Conservation (phyloP, 257 asterid genomes). For the Nicotiana noctiflora region DNA sequence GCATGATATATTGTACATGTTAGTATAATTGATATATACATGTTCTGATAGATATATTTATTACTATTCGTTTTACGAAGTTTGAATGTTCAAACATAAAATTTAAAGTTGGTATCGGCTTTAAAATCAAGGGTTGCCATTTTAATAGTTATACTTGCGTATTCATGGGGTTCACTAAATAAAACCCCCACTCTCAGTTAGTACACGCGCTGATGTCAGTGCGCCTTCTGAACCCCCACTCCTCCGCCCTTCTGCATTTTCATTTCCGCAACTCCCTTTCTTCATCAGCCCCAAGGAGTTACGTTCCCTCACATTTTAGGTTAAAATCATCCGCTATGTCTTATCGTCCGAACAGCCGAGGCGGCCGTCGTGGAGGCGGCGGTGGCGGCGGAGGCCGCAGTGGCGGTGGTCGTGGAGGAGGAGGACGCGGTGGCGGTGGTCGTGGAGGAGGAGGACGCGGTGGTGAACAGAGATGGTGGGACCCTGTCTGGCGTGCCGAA, state of each 20-base stretch:
- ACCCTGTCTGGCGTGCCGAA: conserved; percentile 94
- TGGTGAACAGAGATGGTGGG: conserved; percentile 99
- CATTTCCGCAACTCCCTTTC: conserved; percentile 17
- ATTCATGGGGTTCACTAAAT: too few relatives aligned
- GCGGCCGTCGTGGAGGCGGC: conserved; percentile 54
- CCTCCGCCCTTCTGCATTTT: neutral
- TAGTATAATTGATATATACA: too few relatives aligned
- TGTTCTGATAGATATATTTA: too few relatives aligned
- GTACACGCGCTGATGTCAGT: conserved; percentile 9
- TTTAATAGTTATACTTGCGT: too few relatives aligned
- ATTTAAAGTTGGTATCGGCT: too few relatives aligned
- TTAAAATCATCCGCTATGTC: conserved; percentile 50
- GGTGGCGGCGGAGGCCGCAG: conserved; percentile 35
- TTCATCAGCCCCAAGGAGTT: neutral
- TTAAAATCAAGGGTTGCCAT: too few relatives aligned
- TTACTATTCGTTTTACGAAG: too few relatives aligned
- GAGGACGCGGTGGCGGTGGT: conserved; percentile 41
- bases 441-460: conserved; percentile 54
- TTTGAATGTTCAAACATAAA: too few relatives aligned
- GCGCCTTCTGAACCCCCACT: neutral
- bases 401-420: conserved; percentile 37
- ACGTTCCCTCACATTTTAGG: conserved; percentile 12
- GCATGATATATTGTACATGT: too few relatives aligned
- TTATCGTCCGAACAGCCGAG: conserved; percentile 68
- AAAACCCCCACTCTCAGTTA: neutral